Evolutionary conservation across 345 rosid genomes (phyloP).

Genomic region (Euphorbia lathyris): DNA sequence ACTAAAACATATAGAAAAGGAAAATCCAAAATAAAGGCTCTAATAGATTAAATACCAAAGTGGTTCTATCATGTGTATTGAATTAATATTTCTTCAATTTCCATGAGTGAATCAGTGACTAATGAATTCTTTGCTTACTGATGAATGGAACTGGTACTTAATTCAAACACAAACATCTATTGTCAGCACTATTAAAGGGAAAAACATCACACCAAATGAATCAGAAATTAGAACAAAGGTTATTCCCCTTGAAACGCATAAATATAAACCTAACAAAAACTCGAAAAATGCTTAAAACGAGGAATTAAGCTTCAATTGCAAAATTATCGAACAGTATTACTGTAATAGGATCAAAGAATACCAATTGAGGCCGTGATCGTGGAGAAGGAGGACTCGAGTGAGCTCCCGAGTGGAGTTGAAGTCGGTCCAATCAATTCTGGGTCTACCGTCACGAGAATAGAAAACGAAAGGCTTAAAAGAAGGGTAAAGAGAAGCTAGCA

Average conservation of each 20-base stretch:
- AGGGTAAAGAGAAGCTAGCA: slow-evolving; percentile 66
- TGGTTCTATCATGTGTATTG: no score
- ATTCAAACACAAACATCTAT: no score
- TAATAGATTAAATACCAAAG: not conserved
- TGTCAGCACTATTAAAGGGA: no score
- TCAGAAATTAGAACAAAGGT: not conserved
- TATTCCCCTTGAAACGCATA: no score
- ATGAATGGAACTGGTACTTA: no score
- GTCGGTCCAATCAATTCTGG: slow-evolving; percentile 87
- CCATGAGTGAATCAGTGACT: no score
- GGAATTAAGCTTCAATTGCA: not conserved
- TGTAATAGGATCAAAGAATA: slow-evolving; percentile 13
- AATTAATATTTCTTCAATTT: no score
- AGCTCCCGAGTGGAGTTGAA: slow-evolving; percentile 86
- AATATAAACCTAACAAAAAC: not conserved
- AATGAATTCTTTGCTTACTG: no score
- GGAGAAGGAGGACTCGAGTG: slow-evolving; percentile 72
- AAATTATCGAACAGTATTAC: not conserved
- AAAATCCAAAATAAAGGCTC: no score
- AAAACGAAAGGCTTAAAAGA: slow-evolving; percentile 67
- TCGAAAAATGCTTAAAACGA: not conserved
- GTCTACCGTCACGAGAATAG: slow-evolving; percentile 54
- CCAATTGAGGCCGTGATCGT: slow-evolving; percentile 67
- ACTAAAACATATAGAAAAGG: no score
- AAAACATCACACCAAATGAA: not conserved